Evolutionary conservation across 2,329 filamentous ascomycete genomes (phyloP), one percentile per base, ranked within the genome.

Genomic region (Monascus ruber): DNA sequence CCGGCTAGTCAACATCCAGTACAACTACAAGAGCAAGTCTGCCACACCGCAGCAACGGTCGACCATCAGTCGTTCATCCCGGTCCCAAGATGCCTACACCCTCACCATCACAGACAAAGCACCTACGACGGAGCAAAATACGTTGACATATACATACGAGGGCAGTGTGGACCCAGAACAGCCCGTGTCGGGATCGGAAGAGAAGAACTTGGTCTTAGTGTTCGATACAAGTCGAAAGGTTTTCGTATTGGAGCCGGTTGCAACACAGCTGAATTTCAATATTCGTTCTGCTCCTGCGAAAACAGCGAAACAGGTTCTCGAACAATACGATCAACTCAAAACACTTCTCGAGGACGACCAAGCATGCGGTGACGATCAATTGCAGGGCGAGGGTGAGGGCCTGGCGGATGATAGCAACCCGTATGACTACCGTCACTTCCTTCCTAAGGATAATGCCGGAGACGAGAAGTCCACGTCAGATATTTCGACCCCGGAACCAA

Each of bases 201-300:
- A 57, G 28, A 58, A 53, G 38, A 59, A 57, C 35, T 48, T 68
- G 35, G 66, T 73, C 6, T 72, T 94, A 37, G 74, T 89, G 42
- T 91, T 89, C 55, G 84, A 94, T 59, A 72, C 81, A 6, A 68
- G 71, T 11, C 78, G 77, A 38, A 78, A 89, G 53, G 81, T 74
- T 40, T 91, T 91, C 48, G 78, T 91, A 26, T 72, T 95, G 39
- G 86, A 95, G 65, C 79, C 78, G 37, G 69, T 95, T 39, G 77
- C 85, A 55, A 82, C 80, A n/a, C 79, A 80, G 31, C 83, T 94
- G 63, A 81, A 85, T 53, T 88, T 94, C 81, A 95, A 94, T 60
- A 65, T 94, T 39, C 78, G 76, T 38, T 77, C 73, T 40, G 78
- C 78, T 9, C 84, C 82, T 2, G 74, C 71, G 47, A 80, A 81